phyloP scores from a whole-genome alignment of 768 basidiomycete genomes.

The Lactifluus hygrophoroides region DNA sequence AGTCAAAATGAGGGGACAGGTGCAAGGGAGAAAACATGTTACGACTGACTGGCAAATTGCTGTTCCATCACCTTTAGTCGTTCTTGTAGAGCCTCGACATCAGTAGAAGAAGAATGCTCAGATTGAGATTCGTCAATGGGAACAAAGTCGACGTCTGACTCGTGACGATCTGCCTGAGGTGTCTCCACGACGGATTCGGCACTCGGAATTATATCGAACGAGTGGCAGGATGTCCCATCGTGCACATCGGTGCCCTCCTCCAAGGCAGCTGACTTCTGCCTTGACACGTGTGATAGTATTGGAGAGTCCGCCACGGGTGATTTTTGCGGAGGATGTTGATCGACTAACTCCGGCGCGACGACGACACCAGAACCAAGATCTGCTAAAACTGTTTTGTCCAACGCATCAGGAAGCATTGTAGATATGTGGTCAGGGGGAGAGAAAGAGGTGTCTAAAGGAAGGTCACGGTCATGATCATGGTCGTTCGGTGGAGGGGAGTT shows the following conservation, averaged over 20 bases:
- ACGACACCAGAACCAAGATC: neutral
- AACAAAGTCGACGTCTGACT: neutral
- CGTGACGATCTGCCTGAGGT: neutral
- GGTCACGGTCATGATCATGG: neutral
- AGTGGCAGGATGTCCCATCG: neutral
- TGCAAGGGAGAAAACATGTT: neutral
- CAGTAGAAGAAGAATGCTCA: constrained; percentile 15
- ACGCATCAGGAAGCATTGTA: neutral
- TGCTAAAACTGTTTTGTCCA: neutral
- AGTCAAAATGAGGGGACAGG: neutral
- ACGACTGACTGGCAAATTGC: constrained; percentile 55
- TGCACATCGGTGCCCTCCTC: neutral
- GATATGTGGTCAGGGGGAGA: neutral
- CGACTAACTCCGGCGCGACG: neutral
- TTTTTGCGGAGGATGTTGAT: neutral
- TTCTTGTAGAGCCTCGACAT: constrained; percentile 54
- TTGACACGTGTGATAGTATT: neutral
- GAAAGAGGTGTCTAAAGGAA: neutral
- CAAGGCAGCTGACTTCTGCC: neutral
- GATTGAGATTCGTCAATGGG: neutral
- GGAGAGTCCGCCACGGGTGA: neutral
- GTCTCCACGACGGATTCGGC: neutral
- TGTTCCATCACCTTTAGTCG: constrained; percentile 65
- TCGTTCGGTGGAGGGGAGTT: constrained; percentile 10
- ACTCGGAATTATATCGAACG: neutral